Base-by-base conservation (phyloP, 805 yeast species). In the Sugiyamaella qingdaonensis region DNA sequence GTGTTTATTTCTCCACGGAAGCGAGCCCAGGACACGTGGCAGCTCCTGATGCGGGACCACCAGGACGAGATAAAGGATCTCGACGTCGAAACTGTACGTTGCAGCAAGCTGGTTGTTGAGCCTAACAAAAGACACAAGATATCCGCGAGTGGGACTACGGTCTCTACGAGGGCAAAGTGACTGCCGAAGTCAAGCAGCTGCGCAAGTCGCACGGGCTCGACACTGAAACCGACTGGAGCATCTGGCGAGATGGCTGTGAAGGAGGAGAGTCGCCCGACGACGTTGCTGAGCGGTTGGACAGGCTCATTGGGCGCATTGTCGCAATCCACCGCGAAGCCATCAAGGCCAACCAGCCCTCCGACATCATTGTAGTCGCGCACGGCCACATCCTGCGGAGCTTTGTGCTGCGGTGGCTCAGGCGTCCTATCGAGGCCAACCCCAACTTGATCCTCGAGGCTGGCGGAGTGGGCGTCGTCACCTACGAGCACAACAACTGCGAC, bases 131-230 rank as follows among this genome's bases (percentile, higher is more conserved):
- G 69, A 73, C 53, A 57, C 81, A 86, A 47, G 90, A 88, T 62
- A 70, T 90, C 48, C 79, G 94, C 61, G 98, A 92, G 71, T 92
- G 97, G 97, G 95, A 88, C 60, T 92, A 92, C 64, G 98, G 98
- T 60, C 94, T 88, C 64, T 92, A 92, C 68, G 98, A 92, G 74
- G 98, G 98, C 4, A 68, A 83, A 59, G 66, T 77, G 53, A 86
- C 96, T 1, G 67, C 72, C 5, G 81, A 91, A 62, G 89, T 91
- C 67, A 71, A 77, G 43, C 79, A 74, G 11, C 68, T 81, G 59
- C 80, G 96, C 66, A 70, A 71, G 27, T 61, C 70, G 29, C 75
- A 84, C 51, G 95, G 94, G 0, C 69, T 86, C 37, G 77, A 73
- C 39, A 63, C 59, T 34, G 74, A 72, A 18, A 56, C 58, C 29